These are phyloP conservation scores for Elongisporangium anandrum DNA, from an alignment of 352 stramenopile species.

Conservation along the genomic window DNA sequence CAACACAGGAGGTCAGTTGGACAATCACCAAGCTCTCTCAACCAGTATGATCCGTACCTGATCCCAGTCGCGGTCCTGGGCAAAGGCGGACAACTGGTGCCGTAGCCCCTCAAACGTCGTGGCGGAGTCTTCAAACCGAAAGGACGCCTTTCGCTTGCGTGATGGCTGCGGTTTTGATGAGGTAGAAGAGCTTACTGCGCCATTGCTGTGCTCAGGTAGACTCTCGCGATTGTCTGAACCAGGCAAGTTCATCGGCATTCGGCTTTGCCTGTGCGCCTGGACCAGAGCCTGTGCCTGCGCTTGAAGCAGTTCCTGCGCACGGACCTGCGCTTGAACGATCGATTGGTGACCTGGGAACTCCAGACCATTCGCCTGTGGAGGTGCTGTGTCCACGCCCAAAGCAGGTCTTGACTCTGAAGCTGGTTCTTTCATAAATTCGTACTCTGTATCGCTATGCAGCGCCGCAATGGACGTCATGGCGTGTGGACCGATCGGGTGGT, in stretches of 20 bases:
- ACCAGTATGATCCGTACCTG: conserved; percentile 60
- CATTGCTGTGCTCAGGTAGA: not conserved
- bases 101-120: conserved; percentile 54
- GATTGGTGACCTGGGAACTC: not conserved
- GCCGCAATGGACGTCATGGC: conserved; percentile 46
- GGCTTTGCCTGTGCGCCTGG: conserved; percentile 17
- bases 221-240: no score
- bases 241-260: no score
- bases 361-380: not conserved
- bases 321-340: conserved; percentile 17
- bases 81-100: conserved; percentile 46
- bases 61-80: conserved; percentile 60
- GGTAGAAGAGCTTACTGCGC: not conserved
- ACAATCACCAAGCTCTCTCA: not conserved
- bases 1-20: conserved; percentile 39
- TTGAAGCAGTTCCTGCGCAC: conserved; percentile 28
- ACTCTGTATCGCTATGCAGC: conserved; percentile 50
- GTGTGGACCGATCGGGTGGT: conserved; percentile 68
- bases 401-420: conserved; percentile 2
- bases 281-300: conserved; percentile 24
- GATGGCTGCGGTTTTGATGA: not conserved
- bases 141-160: not conserved
- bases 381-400: not conserved
- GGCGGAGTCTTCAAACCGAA: conserved; percentile 26
- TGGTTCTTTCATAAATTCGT: conserved; percentile 43